Percentiles rank a stretch among this genome's conserved stretches.
phyloP scores from a whole-genome alignment of 768 basidiomycete genomes.

The Nevesoporus exiguus region DNA sequence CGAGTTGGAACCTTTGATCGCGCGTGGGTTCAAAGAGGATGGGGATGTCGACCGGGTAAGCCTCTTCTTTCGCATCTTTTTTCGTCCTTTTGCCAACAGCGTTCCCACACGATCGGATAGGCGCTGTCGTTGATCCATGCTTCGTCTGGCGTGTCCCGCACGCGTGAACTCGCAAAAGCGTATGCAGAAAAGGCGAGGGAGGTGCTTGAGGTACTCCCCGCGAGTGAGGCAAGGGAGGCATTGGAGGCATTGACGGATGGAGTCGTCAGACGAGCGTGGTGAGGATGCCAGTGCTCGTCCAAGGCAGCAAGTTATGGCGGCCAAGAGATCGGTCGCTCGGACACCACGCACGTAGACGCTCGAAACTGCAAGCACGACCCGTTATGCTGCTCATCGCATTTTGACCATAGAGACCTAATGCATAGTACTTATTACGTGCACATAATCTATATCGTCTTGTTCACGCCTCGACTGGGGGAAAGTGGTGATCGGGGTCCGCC shows the following conservation, averaged over 20 bases:
- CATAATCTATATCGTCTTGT: not conserved
- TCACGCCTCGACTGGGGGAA: not conserved
- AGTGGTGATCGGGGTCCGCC: conserved; percentile 24
- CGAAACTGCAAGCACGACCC: not conserved
- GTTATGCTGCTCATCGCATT: not conserved
- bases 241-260: conserved; percentile 67
- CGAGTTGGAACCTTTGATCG: conserved; percentile 71
- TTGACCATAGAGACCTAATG: not conserved
- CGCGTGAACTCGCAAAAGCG: conserved; percentile 65
- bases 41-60: conserved; percentile 82
- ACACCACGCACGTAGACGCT: conserved; percentile 1
- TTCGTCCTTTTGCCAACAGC: not conserved
- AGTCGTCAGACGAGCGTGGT: conserved; percentile 61
- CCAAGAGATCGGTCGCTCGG: not conserved
- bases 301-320: not conserved
- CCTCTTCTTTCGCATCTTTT: not conserved
- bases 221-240: conserved; percentile 76
- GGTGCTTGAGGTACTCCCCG: conserved; percentile 66
- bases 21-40: conserved; percentile 67
- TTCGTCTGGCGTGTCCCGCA: conserved; percentile 76
- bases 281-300: not conserved
- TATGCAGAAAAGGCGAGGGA: conserved; percentile 79
- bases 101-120: conserved; percentile 35
- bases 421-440: not conserved
- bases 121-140: conserved; percentile 54